These are phyloP conservation scores for Coccomyxa sp. DNA, from an alignment of 139 green algal species.

Conservation along the genomic window DNA sequence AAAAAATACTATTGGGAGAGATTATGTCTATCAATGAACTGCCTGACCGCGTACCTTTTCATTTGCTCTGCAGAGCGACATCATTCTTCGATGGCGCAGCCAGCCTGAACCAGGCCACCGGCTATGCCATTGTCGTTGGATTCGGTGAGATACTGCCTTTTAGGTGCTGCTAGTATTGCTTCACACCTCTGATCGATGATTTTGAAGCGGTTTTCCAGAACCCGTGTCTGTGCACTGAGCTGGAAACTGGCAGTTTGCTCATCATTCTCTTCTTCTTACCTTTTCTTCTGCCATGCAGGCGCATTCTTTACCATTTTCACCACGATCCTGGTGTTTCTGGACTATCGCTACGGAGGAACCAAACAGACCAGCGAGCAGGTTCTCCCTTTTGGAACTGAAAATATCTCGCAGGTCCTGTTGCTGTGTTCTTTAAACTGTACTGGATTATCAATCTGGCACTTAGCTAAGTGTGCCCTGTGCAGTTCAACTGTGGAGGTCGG, in stretches of 20 bases:
- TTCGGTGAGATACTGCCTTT: slow-evolving; percentile 12
- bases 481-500: slow-evolving; percentile 61
- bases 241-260: no score
- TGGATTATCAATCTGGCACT: no score
- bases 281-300: background rate
- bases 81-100: background rate
- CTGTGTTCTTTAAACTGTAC: no score
- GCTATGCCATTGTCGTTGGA: slow-evolving; percentile 33
- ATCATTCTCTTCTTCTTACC: no score
- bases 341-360: slow-evolving; percentile 5
- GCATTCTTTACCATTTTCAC: slow-evolving; percentile 38
- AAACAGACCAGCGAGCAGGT: slow-evolving; percentile 26
- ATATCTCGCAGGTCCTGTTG: no score
- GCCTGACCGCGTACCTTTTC: background rate
- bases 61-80: background rate
- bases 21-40: no score
- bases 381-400: background rate
- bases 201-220: background rate
- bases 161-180: background rate
- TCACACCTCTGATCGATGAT: background rate
- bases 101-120: background rate
- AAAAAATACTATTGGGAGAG: no score
- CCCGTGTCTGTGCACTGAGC: no score
- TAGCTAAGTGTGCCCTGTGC: slow-evolving; percentile 8
- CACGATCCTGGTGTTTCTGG: slow-evolving; percentile 21